Base-by-base conservation (phyloP, 140 eudicot genomes). In the Oenanthe javanica region DNA sequence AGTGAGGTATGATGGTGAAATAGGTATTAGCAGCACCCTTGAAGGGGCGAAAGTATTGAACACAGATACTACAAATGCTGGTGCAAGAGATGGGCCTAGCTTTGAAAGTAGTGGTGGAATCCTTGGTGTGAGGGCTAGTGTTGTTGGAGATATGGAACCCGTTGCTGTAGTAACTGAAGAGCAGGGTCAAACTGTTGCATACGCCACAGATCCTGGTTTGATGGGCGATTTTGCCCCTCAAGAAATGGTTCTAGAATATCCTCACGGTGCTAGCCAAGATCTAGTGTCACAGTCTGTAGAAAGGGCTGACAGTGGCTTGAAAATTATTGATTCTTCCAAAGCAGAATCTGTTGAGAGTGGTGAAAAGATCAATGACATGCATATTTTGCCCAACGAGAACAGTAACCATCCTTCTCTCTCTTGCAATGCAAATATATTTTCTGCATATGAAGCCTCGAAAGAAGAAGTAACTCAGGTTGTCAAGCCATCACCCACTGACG, bases 121-220 rank as follows among this genome's bases (percentile, higher is more conserved):
- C 91, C 93, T 93, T 36, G 99, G 98, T 75, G 93, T 91, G 93
- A 96, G 99, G 77, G 98, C 93, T 69, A 92, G 99, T 84, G 90
- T 85, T 54, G 93, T 84, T 79, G 94, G 97, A 79, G 98, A 94
- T 77, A 89, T 87, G 76, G 94, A 92, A 81, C 94, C 87, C 36
- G 76, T 89, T 63, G 87, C 91, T 72, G 97, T 86, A 79, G 85
- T 92, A 50, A 89, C 89, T 31, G 99, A 92, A 57, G 89, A 95
- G 75, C 98, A 95, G 80, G 93, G 99, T 16, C 97, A 91, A 81
- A 95, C 88, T 6, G 92, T 89, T 36, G 96, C 89, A 70, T 89
- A 84, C 80, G 89, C 80, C 59, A 84, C 92, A 46, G 89, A 88
- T 84, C 91, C 88, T 72, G 96, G 96, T 48, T 76, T 83, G 12